phyloP scores from a whole-genome alignment of 331 rosid species.

The Quercus tomentella region DNA sequence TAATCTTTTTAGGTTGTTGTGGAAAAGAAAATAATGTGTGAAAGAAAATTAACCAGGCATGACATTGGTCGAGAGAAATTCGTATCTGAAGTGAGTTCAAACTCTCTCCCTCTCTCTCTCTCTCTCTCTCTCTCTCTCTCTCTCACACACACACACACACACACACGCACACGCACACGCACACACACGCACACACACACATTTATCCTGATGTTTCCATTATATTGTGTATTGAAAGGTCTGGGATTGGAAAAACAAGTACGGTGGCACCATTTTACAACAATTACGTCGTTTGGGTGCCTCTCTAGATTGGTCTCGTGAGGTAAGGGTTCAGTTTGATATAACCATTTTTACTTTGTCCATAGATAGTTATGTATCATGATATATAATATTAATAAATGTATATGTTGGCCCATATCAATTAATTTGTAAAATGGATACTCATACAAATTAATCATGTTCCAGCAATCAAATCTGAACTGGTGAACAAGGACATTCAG shows the following conservation, averaged over 20 bases:
- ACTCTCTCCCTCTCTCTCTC: neutral
- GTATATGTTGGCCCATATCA: too few species aligned
- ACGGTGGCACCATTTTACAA: conserved; percentile 75
- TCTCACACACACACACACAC: neutral
- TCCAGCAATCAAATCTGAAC: too few species aligned
- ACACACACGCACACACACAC: neutral
- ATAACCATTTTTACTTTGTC: neutral
- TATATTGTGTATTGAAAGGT: conserved; percentile 52
- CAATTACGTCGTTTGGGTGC: conserved; percentile 88
- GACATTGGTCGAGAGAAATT: conserved; percentile 83
- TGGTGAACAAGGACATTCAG: too few species aligned
- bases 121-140: neutral
- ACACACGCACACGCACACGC: neutral
- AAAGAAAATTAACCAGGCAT: conserved; percentile 60
- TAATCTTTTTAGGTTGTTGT: conserved; percentile 67
- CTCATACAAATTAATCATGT: too few species aligned
- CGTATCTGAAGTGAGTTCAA: conserved; percentile 61
- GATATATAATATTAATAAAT: too few species aligned
- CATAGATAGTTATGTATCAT: too few species aligned
- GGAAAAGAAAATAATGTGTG: conserved; percentile 94
- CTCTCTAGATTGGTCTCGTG: conserved; percentile 95
- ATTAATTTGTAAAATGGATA: too few species aligned
- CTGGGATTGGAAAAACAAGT: conserved; percentile 87
- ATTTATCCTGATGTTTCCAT: conserved; percentile 8
- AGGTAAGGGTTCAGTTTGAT: conserved; percentile 42